These are phyloP conservation scores for Phylloporus rhodoxanthus DNA, from an alignment of 768 basidiomycete species.

Conservation along the genomic window DNA sequence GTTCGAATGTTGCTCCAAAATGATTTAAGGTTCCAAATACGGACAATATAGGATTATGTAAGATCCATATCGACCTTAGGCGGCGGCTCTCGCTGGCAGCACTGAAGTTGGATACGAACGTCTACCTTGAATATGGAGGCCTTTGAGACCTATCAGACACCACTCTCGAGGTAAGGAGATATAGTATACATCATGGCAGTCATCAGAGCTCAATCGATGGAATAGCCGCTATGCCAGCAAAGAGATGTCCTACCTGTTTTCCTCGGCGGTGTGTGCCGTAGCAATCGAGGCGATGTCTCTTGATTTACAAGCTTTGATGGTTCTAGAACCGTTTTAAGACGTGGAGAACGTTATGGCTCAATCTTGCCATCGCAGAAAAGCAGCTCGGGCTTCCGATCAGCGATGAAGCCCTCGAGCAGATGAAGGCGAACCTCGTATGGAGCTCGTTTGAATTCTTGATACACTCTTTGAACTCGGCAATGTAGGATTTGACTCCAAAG, in stretches of 20 bases:
- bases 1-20: background rate
- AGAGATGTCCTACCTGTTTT: conserved; percentile 97
- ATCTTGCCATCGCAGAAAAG: conserved; percentile 93
- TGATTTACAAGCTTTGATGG: background rate
- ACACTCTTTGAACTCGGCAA: conserved; percentile 6
- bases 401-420: conserved; percentile 89
- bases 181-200: background rate
- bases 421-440: conserved; percentile 82
- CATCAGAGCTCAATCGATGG: conserved; percentile 1
- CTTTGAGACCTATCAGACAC: conserved; percentile 73
- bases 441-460: background rate
- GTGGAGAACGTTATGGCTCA: conserved; percentile 94
- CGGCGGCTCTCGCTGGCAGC: background rate
- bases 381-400: conserved; percentile 87
- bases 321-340: conserved; percentile 87
- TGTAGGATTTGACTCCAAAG: conserved; percentile 71
- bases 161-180: conserved; percentile 62
- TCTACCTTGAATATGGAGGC: conserved; percentile 44
- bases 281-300: background rate
- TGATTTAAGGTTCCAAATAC: background rate
- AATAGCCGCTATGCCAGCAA: conserved; percentile 96
- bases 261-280: conserved; percentile 62
- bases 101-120: background rate
- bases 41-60: background rate
- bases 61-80: background rate